Conservation (phyloP, 495 filamentous ascomycete genomes). For the Thermothielavioides terrestris region DNA sequence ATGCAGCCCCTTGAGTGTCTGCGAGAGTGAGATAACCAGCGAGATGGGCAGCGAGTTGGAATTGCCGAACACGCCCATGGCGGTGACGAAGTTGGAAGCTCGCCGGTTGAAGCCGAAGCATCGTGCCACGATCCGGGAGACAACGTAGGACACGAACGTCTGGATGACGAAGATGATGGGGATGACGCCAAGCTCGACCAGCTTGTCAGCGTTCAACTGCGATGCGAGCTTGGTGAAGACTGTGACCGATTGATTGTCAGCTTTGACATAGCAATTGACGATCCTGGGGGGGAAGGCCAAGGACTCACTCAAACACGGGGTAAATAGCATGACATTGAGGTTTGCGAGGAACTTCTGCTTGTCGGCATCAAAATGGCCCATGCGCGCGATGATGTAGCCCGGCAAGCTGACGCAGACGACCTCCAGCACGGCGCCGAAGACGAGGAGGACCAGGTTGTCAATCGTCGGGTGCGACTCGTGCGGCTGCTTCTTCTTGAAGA, state of each 20-base stretch:
- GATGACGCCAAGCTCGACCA: constrained; percentile 84
- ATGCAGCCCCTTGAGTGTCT: constrained; percentile 83
- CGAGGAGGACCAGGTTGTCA: constrained; percentile 68
- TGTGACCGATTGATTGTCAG: constrained; percentile 26
- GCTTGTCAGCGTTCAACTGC: constrained; percentile 82
- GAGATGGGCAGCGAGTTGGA: constrained; percentile 98
- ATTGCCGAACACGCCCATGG: constrained; percentile 98
- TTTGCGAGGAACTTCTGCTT: constrained; percentile 95
- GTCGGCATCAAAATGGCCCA: constrained; percentile 88
- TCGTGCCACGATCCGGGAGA: constrained; percentile 59
- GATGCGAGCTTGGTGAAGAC: constrained; percentile 98
- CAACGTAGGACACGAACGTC: constrained; percentile 71
- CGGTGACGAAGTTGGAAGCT: constrained; percentile 84
- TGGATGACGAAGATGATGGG: constrained; percentile 87
- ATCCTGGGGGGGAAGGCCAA: neutral
- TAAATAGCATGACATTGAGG: constrained; percentile 88
- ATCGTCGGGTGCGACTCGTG: constrained; percentile 53
- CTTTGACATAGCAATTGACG: neutral
- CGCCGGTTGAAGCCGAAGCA: constrained; percentile 73
- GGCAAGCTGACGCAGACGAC: constrained; percentile 92
- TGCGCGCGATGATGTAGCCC: constrained; percentile 83
- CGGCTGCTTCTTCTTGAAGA: constrained; percentile 22
- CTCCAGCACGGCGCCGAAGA: constrained; percentile 93
- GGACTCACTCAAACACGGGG: constrained; percentile 83
- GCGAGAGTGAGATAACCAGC: constrained; percentile 83